Evolutionary conservation across 148 eudicot species (phyloP), one percentile per base, ranked within the genome.

Genomic region (Limonium bicolor): DNA sequence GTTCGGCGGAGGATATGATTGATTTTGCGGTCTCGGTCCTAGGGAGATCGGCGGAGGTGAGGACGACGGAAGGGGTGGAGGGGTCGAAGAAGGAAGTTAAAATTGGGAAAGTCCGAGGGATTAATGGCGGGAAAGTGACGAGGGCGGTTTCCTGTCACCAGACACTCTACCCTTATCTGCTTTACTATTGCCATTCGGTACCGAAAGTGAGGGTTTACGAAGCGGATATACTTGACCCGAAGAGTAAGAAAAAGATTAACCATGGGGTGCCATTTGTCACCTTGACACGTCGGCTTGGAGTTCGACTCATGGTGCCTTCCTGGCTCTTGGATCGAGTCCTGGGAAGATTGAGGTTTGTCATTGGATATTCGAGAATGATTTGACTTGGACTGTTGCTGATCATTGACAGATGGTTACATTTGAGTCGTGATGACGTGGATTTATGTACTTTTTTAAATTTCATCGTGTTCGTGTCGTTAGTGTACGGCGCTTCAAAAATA

Each of bases 341-440:
- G 92, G 95, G 4, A 72, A 77, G 53, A 86, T 86, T 20, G 95
- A 86, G 58, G 95, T 86, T 8, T 85, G 95, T 31, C 95, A 85
- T 48, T 85, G 95, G 95, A 85, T 85, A 36, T 85, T 80, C 52
- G 95, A 86, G 66, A 86, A 80, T 53, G 95, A 86, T 47, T 66
- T 86, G 66, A 74, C 86, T 27, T 86, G 95, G 95, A 51, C 79
- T 2, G 48, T 50, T 28, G 85, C 71, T 5, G 88, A 78, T n/a
- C n/a, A n/a, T 55, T 23, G 22, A 22, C 17, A 5, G 14, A 35
- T n/a, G 15, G 17, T 35, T 37, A n/a, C n/a, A n/a, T n/a, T n/a
- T n/a, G n/a, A n/a, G n/a, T n/a, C n/a, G n/a, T n/a, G n/a, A n/a
- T n/a, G n/a, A n/a, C n/a, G n/a, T n/a, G n/a, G n/a, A n/a, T n/a